Conservation (phyloP, 1,284 basidiomycete species). For the Xerocomus minutiporus region DNA sequence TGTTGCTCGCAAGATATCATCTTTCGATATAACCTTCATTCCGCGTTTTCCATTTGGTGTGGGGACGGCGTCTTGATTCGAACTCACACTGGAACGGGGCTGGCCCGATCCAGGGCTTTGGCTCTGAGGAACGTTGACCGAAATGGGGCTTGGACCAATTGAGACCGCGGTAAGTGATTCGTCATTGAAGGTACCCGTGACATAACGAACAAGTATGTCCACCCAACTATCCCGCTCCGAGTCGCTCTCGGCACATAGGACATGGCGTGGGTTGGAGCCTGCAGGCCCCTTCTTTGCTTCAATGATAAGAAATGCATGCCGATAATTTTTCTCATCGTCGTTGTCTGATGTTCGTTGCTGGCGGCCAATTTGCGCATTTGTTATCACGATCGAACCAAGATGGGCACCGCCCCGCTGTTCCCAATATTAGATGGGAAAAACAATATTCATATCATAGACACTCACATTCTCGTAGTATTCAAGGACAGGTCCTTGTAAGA, state of each 20-base stretch:
- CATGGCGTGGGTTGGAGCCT: conserved; percentile 76
- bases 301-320: conserved; percentile 96
- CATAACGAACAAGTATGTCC: conserved; percentile 84
- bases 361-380: conserved; percentile 77
- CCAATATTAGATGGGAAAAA: conserved; percentile 14
- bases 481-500: conserved; percentile 80
- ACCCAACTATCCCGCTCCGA: conserved; percentile 92
- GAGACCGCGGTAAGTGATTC: conserved; percentile 39
- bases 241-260: conserved; percentile 95
- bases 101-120: conserved; percentile 32
- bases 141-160: conserved; percentile 27
- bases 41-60: conserved; percentile 35
- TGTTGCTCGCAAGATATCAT: conserved; percentile 59
- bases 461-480: conserved; percentile 94
- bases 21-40: conserved; percentile 48
- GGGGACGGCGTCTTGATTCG: conserved; percentile 37
- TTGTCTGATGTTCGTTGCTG: conserved; percentile 42
- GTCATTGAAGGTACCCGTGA: conserved; percentile 68
- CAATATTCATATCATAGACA: conserved; percentile 19
- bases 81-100: conserved; percentile 60
- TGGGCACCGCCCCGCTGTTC: conserved; percentile 82
- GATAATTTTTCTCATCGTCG: conserved; percentile 89
- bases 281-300: conserved; percentile 73
- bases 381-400: conserved; percentile 83
- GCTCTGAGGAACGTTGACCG: conserved; percentile 19